Evolutionary conservation across 2,329 filamentous ascomycete genomes (phyloP).

Genomic region (Epichloe aotearoae): DNA sequence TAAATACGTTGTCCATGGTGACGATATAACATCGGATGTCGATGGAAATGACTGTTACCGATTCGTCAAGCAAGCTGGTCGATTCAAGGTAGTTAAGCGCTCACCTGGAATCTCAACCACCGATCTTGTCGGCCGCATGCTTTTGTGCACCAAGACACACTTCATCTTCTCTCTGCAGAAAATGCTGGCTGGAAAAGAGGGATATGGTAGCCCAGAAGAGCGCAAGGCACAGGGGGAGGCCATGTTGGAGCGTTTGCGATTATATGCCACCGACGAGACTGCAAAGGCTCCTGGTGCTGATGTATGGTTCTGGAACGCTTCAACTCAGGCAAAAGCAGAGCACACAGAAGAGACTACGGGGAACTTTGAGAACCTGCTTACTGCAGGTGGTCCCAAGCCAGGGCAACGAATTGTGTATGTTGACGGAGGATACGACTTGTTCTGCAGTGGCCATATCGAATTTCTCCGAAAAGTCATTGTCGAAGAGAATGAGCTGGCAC

Average conservation of each 20-base stretch:
- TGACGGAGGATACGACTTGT: constrained; percentile 92
- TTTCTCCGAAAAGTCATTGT: constrained; percentile 70
- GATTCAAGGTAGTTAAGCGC: constrained; percentile 94
- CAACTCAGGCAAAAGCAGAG: constrained; percentile 31
- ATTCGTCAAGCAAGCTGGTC: constrained; percentile 84
- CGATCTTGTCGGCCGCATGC: constrained; percentile 94
- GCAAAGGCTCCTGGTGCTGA: constrained; percentile 66
- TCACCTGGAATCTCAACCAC: constrained; percentile 96
- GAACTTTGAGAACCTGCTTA: constrained; percentile 52
- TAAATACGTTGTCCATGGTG: constrained; percentile 89
- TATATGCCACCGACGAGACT: constrained; percentile 80
- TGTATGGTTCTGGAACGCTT: constrained; percentile 71
- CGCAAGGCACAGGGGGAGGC: constrained; percentile 49
- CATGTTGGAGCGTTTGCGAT: constrained; percentile 64
- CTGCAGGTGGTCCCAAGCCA: constrained; percentile 55
- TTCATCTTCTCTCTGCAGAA: constrained; percentile 73
- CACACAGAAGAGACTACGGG: constrained; percentile 45
- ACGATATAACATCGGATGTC: constrained; percentile 93
- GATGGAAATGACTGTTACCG: constrained; percentile 94
- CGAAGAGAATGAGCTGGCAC: constrained; percentile 57
- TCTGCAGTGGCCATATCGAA: constrained; percentile 93
- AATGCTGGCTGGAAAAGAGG: constrained; percentile 57
- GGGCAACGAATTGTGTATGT: constrained; percentile 88
- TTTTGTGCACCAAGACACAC: constrained; percentile 87
- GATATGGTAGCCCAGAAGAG: constrained; percentile 56